Base-by-base conservation (phyloP, 805 yeast species). In the Candida michaelii region DNA sequence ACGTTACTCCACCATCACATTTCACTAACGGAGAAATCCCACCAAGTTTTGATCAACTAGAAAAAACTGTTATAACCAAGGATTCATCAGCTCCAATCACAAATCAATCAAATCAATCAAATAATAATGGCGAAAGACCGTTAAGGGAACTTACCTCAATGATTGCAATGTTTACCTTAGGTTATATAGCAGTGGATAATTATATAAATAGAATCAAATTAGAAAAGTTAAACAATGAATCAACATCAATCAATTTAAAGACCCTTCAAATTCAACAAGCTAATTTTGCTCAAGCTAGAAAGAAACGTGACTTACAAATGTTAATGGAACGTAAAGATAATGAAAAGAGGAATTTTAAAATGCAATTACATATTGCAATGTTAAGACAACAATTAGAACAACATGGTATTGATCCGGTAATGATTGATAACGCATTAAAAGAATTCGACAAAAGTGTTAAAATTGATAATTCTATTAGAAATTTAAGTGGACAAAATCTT, bases 331-430 rank as follows among this genome's bases (percentile, higher is more conserved):
- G 84, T 13, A 68, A 69, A 41, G 71, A 67, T 10, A 65, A 63
- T 60, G 53, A 73, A 59, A 59, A 66, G 69, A 46, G 83, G 67
- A 55, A 74, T 68, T 65, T 59, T 66, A 80, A 78, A 60, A 77
- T 83, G 84, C 71, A 76, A 4, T 63, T 83, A 55, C 91, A 84
- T 54, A 72, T 84, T 30, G 88, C 86, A 2, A 58, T 84, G 59
- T 61, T 84, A 25, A 65, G 86, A 39, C 71, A 79, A 51, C 89
- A 84, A 54, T 62, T 84, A 42, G 51, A 60, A 2, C 84, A 80
- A n/a, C 53, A 59, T 3, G 85, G 85, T 0, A 43, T 73, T 9
- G 76, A 74, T n/a, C 89, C 89, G 10, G 73, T 72, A 7, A 67
- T 68, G 7, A 72, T 82, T 12, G 80, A 79, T 1, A 64, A 66